Evolutionary conservation across 1,284 basidiomycete species (phyloP).

Genomic region (Nidula niveotomentosa): DNA sequence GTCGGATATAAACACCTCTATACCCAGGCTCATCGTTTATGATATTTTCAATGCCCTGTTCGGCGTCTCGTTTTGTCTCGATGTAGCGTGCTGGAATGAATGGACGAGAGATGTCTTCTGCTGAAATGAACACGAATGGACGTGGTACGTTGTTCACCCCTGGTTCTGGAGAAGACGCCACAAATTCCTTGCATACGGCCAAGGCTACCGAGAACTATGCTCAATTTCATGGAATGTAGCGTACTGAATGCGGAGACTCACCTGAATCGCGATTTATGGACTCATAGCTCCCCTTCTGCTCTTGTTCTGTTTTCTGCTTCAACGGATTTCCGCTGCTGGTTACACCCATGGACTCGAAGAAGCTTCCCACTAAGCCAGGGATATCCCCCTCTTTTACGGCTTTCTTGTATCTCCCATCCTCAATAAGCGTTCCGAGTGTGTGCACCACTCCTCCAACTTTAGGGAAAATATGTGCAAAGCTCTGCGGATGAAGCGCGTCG

Average conservation of each 20-base stretch:
- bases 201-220: slow-evolving; percentile 46
- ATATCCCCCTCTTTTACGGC: slow-evolving; percentile 61
- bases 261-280: slow-evolving; percentile 89
- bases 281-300: slow-evolving; percentile 61
- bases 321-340: slow-evolving; percentile 64
- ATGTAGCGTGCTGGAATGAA: slow-evolving; percentile 86
- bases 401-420: slow-evolving; percentile 81
- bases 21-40: slow-evolving; percentile 40
- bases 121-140: slow-evolving; percentile 93
- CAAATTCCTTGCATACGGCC: slow-evolving; percentile 73
- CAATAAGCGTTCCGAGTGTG: slow-evolving; percentile 92
- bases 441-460: slow-evolving; percentile 83
- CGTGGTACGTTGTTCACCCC: slow-evolving; percentile 40
- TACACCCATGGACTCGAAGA: slow-evolving; percentile 32
- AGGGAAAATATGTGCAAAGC: slow-evolving; percentile 71
- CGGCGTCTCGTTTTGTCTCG: slow-evolving; percentile 88
- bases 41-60: slow-evolving; percentile 61
- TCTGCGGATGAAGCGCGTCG: slow-evolving; percentile 75
- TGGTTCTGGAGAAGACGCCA: slow-evolving; percentile 38
- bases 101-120: slow-evolving; percentile 91
- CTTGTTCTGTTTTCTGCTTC: slow-evolving; percentile 32
- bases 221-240: background rate
- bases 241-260: slow-evolving; percentile 34
- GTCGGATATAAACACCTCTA: slow-evolving; percentile 79
- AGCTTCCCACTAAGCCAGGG: slow-evolving; percentile 48